phyloP scores from a whole-genome alignment of 2,329 filamentous ascomycete genomes.

The Podosphaera fusca region DNA sequence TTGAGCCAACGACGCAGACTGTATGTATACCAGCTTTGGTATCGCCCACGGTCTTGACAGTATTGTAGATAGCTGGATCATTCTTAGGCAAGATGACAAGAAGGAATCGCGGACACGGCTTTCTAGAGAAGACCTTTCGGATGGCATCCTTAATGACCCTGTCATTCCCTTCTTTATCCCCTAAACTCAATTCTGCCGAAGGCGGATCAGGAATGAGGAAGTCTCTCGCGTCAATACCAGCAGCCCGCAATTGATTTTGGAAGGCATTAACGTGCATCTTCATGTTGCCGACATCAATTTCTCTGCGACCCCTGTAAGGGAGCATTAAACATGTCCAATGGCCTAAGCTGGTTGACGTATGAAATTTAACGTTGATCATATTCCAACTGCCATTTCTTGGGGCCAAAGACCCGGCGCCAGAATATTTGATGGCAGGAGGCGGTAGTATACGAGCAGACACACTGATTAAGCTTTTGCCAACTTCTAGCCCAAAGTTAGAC shows the following conservation, averaged over 20 bases:
- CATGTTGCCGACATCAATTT: neutral
- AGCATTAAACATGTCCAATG: constrained; percentile 20
- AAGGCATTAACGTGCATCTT: neutral
- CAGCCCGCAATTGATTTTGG: constrained; percentile 1
- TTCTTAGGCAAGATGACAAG: constrained; percentile 5
- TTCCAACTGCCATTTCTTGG: constrained; percentile 39
- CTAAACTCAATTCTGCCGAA: neutral
- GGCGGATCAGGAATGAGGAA: constrained; percentile 1
- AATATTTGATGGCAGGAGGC: constrained; percentile 36
- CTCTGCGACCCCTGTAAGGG: neutral
- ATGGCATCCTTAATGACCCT: neutral
- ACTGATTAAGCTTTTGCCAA: constrained; percentile 39
- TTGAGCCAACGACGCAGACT: constrained; percentile 4
- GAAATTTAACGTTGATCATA: constrained; percentile 31
- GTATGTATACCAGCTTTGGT: constrained; percentile 5
- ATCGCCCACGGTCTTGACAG: constrained; percentile 5
- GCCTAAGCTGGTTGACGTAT: constrained; percentile 23
- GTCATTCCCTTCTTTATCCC: constrained; percentile 1
- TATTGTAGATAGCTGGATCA: constrained; percentile 5
- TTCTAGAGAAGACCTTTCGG: neutral
- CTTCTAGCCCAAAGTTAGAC: constrained; percentile 2
- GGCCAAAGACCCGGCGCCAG: constrained; percentile 13
- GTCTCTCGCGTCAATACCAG: constrained; percentile 1
- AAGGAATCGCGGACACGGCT: constrained; percentile 3
- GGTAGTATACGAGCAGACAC: constrained; percentile 45